Evolutionary conservation across 2,329 filamentous ascomycete species (phyloP).

Genomic region (Botryotinia globosa): DNA sequence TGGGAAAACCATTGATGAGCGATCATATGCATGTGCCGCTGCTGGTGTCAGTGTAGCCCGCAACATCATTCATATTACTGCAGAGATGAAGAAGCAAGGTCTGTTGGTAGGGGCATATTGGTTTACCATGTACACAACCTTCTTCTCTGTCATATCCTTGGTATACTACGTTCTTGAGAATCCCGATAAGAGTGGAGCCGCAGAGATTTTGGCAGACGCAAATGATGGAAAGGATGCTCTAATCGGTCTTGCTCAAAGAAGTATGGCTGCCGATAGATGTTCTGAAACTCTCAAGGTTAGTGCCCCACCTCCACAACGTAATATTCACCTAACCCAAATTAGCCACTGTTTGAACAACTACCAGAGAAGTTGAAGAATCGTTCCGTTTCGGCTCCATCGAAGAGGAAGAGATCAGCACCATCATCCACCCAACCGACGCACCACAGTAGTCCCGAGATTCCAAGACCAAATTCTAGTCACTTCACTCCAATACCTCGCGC

Average conservation of each 20-base stretch:
- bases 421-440: slow-evolving; percentile 41
- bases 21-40: slow-evolving; percentile 72
- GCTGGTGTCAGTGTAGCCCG: slow-evolving; percentile 58
- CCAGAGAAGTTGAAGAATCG: slow-evolving; percentile 66
- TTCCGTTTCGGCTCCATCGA: slow-evolving; percentile 40
- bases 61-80: slow-evolving; percentile 76
- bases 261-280: slow-evolving; percentile 85
- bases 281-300: slow-evolving; percentile 72
- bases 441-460: slow-evolving; percentile 30
- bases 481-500: slow-evolving; percentile 25
- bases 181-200: slow-evolving; percentile 67
- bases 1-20: slow-evolving; percentile 63
- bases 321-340: slow-evolving; percentile 30
- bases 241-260: slow-evolving; percentile 73
- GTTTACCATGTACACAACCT: slow-evolving; percentile 83
- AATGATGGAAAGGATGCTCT: slow-evolving; percentile 81
- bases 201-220: slow-evolving; percentile 82
- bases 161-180: slow-evolving; percentile 81
- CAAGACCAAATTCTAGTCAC: slow-evolving; percentile 21
- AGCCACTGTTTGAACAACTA: slow-evolving; percentile 81
- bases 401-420: slow-evolving; percentile 58
- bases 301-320: slow-evolving; percentile 23
- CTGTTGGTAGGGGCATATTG: slow-evolving; percentile 79
- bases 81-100: slow-evolving; percentile 72
- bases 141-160: slow-evolving; percentile 76